Evolutionary conservation across 164 flowering plant genomes (phyloP).

Genomic region (Umbilicus rupestris): DNA sequence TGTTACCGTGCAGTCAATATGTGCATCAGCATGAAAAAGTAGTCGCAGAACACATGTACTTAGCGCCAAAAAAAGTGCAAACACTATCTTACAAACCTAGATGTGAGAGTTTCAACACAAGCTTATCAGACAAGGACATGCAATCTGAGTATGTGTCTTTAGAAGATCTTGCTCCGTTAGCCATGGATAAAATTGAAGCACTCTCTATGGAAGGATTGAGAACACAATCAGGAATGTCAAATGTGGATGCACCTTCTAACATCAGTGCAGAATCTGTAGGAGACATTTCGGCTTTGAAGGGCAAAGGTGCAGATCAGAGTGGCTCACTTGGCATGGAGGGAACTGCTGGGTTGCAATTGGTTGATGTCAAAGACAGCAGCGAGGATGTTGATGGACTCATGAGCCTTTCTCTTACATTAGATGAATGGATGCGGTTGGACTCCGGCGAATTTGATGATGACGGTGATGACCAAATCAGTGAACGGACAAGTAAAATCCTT

Average conservation of each 20-base stretch:
- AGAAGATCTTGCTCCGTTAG: constrained; percentile 90
- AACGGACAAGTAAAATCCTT: constrained; percentile 65
- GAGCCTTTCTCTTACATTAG: constrained; percentile 80
- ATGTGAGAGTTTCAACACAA: constrained; percentile 15
- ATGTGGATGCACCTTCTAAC: constrained; percentile 71
- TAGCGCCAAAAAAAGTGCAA: constrained; percentile 20
- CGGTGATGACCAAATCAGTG: constrained; percentile 39
- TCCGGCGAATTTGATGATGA: constrained; percentile 69
- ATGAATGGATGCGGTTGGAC: constrained; percentile 91
- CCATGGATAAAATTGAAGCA: constrained; percentile 90
- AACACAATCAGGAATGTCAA: constrained; percentile 82
- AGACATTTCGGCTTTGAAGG: constrained; percentile 55
- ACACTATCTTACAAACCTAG: constrained; percentile 23
- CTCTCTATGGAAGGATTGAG: constrained; percentile 89
- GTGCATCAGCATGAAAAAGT: constrained; percentile 29
- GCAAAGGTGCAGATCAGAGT: constrained; percentile 31
- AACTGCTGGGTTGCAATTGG: constrained; percentile 62
- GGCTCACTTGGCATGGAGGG: constrained; percentile 75
- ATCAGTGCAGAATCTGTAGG: constrained; percentile 52
- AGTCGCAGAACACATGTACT: constrained; percentile 19
- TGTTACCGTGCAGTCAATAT: constrained; percentile 19
- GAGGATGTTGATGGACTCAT: constrained; percentile 71
- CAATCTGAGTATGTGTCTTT: constrained; percentile 63
- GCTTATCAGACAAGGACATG: constrained; percentile 17
- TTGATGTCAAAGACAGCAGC: constrained; percentile 55